Percentiles rank a stretch among this genome's conserved stretches.
These are phyloP conservation scores for Aspergillus sp. DNA, from an alignment of 2,329 filamentous ascomycete species.

Conservation along the genomic window DNA sequence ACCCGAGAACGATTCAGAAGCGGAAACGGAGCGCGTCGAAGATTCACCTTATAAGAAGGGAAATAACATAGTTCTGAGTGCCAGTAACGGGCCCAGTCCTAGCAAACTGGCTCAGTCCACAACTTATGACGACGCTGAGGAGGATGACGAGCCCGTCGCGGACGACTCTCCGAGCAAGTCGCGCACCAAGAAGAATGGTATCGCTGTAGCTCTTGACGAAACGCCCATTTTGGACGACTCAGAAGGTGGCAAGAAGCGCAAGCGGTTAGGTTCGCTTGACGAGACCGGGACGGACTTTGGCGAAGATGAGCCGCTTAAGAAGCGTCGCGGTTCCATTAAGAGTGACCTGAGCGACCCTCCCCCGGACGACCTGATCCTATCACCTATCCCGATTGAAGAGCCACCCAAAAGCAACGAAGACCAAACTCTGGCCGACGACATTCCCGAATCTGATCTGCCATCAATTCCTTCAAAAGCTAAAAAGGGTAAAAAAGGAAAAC, in stretches of 20 bases:
- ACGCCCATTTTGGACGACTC: conserved; percentile 19
- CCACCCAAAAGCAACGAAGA: conserved; percentile 23
- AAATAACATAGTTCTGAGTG: conserved; percentile 56
- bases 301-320: conserved; percentile 35
- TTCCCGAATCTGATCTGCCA: conserved; percentile 25
- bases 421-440: conserved; percentile 25
- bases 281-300: conserved; percentile 29
- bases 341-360: conserved; percentile 31
- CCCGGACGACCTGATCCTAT: conserved; percentile 26
- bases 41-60: conserved; percentile 66
- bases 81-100: conserved; percentile 60
- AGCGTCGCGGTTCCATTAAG: conserved; percentile 35
- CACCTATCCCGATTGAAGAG: conserved; percentile 31
- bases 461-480: conserved; percentile 26
- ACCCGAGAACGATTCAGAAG: conserved; percentile 68
- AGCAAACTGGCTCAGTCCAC: conserved; percentile 66
- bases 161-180: conserved; percentile 37
- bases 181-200: conserved; percentile 27
- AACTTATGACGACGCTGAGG: conserved; percentile 40
- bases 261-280: conserved; percentile 31
- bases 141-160: conserved; percentile 44
- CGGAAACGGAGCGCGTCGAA: conserved; percentile 88
- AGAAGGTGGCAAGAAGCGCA: conserved; percentile 35
- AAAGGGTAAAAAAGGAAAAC: conserved; percentile 42
- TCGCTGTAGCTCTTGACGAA: conserved; percentile 16